Evolutionary conservation across 1,139 yeast genomes (phyloP), one percentile per base, ranked within the genome.

Genomic region (Martiniozyma asiatica): DNA sequence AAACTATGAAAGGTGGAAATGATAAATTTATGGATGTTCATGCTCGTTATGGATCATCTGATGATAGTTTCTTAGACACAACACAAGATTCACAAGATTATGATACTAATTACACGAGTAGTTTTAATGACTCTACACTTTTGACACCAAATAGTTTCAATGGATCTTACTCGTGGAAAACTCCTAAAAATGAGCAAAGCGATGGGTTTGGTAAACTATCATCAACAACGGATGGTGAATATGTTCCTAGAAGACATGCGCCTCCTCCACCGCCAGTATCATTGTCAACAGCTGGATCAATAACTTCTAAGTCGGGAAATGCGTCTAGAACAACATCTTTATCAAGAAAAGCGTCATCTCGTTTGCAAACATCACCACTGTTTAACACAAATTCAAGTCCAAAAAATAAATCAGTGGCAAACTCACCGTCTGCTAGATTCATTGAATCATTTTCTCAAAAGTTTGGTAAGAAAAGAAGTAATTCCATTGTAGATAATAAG

Each of bases 11-110:
- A 31, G 72, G 71, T 15, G 89, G 76, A 30, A 74, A 69, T 9
- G 65, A 63, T 35, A 81, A 85, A 4, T 80, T 82, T 63, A 73
- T 72, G 54, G 84, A 84, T 50, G 79, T 85, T 49, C 63, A 72
- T 70, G 51, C 84, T 82, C 50, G 78, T 84, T 50, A 39, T 29
- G 40, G 49, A 1, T 51, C 54, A 10, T 44, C 31, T 3, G 18
- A 26, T 7, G 32, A 33, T 6, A 35, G 36, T 23, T 32, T 19
- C 13, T 47, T 26, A 14, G 35, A 35, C 13, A 29, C 36, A 2
- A 35, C 43, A 8, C 37, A 37, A 4, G 41, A 36, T 19, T 25
- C 25, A 13, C 27, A 38, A 8, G 35, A 36, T 15, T 25, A 31
- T 10, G 16, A 35, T 14, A 26, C 27, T 3, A 25, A 26, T 4